Conservation (phyloP, 2,329 filamentous ascomycete genomes). For the Apiospora saccharicola region DNA sequence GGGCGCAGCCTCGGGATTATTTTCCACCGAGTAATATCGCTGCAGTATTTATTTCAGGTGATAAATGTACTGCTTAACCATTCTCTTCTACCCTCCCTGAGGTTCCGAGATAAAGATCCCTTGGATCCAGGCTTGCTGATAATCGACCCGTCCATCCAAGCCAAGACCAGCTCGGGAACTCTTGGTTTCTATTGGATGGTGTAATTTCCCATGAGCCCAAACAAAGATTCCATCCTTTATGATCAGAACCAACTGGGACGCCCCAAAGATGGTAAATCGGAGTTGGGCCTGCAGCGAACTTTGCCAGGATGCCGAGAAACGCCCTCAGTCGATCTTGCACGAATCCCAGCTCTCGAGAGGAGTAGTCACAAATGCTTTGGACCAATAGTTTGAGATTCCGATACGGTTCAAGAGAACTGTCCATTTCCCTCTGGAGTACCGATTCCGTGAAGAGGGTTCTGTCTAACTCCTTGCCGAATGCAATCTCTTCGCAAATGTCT, state of each 20-base stretch:
- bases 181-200: background rate
- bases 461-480: background rate
- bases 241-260: background rate
- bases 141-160: background rate
- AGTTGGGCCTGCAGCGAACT: accelerated
- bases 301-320: background rate
- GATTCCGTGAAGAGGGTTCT: background rate
- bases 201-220: background rate
- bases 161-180: background rate
- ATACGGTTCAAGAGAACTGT: no score
- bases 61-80: background rate
- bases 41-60: background rate
- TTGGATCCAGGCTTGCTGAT: background rate
- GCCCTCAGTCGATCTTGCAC: background rate
- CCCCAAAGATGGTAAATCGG: background rate
- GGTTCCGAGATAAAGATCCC: background rate
- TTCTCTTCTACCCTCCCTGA: background rate
- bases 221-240: background rate
- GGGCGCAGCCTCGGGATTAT: background rate
- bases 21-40: background rate
- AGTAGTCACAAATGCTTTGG: background rate
- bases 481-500: background rate
- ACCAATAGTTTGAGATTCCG: background rate
- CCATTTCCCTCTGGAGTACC: no score
- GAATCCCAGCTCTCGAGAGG: background rate